Base-by-base conservation (phyloP, 768 basidiomycete species). In the Mycena galericulata region DNA sequence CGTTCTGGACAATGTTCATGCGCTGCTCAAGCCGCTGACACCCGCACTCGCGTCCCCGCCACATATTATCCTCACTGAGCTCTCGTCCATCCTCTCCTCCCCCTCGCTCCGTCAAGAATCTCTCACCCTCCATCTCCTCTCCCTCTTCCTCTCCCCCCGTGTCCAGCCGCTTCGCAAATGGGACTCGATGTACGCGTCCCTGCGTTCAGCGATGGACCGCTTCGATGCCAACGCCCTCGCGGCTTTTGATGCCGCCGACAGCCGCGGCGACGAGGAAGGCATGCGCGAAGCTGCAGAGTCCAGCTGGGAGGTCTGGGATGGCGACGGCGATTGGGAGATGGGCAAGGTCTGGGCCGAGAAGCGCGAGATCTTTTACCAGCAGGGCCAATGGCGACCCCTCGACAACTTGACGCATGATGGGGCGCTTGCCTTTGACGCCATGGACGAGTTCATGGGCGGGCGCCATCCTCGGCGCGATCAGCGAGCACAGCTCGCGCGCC, bases 281-380 rank as follows among this genome's bases (percentile, higher is more conserved):
- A 98, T 99, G 97, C 84, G 85, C 58, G 89, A 93, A 60, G 92
- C 91, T 0, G 94, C 96, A 7, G 88, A 88, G 62, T 88, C 93
- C 0, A 92, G 93, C 74, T 98, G 96, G 96, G 88, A 92, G 69
- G 88, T 98, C 0, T 93, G 91, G 87, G 85, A 86, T 61, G 79
- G 82, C 51, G 78, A 73, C 36, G 84, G 78, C 14, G 92, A 95
- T 64, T 97, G 94, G 94, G 97, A 97, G 79, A 90, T 98, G 84
- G 94, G 94, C 1, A 92, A 95, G 71, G 91, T 97, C 20, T 99
- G 97, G 95, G 91, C 94, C 1, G 97, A 99, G 80, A 97, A 97
- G 82, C 83, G 93, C 49, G 96, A 97, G 77, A 90, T 98, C 24
- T 96, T 99, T 73, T 98, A 97, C 78, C 92, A 96, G 70, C 88